Conservation (phyloP, 148 eudicot species). For the Rhododendron williamsianum region DNA sequence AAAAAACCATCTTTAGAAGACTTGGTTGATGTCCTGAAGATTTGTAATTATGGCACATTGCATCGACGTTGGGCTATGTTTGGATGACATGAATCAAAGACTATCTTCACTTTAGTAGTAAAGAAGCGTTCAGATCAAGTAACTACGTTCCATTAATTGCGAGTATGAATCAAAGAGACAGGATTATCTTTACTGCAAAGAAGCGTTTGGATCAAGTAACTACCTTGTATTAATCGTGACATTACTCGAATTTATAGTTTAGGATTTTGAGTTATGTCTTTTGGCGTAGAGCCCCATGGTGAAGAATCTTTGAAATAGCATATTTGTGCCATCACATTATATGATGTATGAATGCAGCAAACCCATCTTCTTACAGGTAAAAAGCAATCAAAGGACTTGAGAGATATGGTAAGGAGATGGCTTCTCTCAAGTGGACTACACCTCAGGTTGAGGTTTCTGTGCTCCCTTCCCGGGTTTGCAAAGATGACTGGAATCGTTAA, state of each 20-base stretch:
- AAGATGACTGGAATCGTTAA: background rate
- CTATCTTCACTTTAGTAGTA: background rate
- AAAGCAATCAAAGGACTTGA: background rate
- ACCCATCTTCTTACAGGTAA: background rate
- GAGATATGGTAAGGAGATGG: background rate
- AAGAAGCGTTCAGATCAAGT: background rate
- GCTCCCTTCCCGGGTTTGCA: background rate
- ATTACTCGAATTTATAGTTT: background rate
- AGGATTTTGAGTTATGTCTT: background rate
- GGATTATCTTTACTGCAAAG: background rate
- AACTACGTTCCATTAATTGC: background rate
- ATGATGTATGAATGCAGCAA: background rate
- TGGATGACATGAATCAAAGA: background rate
- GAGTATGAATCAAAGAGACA: no score
- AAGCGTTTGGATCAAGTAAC: background rate
- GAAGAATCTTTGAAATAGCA: background rate
- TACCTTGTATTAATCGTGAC: background rate
- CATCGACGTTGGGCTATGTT: background rate
- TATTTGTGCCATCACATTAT: background rate
- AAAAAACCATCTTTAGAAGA: background rate
- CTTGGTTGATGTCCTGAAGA: background rate
- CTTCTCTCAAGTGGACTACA: no score
- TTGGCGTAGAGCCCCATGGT: background rate
- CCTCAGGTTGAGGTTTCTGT: background rate
- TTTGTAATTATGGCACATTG: background rate